A percentile compares a stretch with the other conserved stretches of the same genome.
Evolutionary conservation across 2,329 filamentous ascomycete genomes (phyloP).

Genomic region (Xylaria digitata): DNA sequence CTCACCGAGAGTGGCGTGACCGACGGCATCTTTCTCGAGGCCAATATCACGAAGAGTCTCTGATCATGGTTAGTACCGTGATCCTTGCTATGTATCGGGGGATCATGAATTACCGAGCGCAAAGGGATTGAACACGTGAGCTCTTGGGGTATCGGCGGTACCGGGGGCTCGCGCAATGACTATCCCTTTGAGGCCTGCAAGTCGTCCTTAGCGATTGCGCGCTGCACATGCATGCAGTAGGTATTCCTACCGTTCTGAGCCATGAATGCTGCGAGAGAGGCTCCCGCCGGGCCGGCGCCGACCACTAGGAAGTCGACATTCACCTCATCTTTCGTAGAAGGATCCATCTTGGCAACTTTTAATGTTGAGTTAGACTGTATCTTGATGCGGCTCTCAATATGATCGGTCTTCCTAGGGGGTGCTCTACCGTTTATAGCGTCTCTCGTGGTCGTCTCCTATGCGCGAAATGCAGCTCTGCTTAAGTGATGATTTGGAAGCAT

Average conservation of each 20-base stretch:
- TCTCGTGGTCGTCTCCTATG: background rate
- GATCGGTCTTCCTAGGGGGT: background rate
- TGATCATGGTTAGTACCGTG: slow-evolving; percentile 34
- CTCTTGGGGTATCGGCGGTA: slow-evolving; percentile 67
- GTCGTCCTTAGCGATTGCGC: slow-evolving; percentile 9
- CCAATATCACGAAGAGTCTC: slow-evolving; percentile 66
- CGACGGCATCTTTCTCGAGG: slow-evolving; percentile 56
- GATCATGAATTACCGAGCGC: slow-evolving; percentile 55
- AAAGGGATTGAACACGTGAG: slow-evolving; percentile 70
- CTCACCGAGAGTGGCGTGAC: slow-evolving; percentile 53
- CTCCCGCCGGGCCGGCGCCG: slow-evolving; percentile 41
- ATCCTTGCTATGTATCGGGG: background rate
- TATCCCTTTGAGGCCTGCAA: slow-evolving; percentile 61
- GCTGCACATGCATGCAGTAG: background rate
- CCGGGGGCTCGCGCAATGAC: slow-evolving; percentile 62
- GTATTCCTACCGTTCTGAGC: slow-evolving; percentile 38
- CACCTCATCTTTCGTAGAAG: slow-evolving; percentile 2
- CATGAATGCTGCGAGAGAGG: slow-evolving; percentile 41
- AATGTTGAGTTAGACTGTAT: background rate
- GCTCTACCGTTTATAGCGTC: slow-evolving; percentile 16
- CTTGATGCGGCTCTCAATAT: background rate
- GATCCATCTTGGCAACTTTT: slow-evolving; percentile 22
- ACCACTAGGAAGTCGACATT: slow-evolving; percentile 59
- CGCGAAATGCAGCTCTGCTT: slow-evolving; percentile 13
- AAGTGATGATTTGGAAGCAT: slow-evolving; percentile 36